Percentiles rank a stretch among this genome's conserved stretches.
phyloP scores from a whole-genome alignment of 73 alveolate species.

The Uronychia binucleata region DNA sequence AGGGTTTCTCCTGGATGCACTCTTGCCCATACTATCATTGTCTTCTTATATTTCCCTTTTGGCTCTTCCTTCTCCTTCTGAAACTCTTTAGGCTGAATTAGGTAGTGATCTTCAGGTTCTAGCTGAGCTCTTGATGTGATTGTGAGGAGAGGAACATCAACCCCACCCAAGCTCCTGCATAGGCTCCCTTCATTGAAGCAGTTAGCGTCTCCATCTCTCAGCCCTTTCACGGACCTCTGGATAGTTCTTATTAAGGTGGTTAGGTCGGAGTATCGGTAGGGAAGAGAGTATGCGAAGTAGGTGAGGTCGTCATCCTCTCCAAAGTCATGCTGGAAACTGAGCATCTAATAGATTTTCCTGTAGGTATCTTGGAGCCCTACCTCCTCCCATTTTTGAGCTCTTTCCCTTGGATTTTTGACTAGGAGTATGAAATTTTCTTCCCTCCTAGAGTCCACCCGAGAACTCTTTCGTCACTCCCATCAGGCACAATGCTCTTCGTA shows the following conservation, averaged over 20 bases:
- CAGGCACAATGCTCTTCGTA: not conserved
- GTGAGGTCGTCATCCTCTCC: constrained; percentile 12
- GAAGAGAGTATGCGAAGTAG: constrained; percentile 23
- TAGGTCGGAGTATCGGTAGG: constrained; percentile 47
- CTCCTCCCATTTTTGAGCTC: not conserved
- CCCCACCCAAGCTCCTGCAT: constrained; percentile 56
- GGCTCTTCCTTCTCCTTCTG: constrained; percentile 8
- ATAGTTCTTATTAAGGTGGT: constrained; percentile 14
- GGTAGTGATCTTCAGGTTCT: constrained; percentile 17
- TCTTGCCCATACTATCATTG: constrained; percentile 71
- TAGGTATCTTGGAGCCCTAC: not conserved
- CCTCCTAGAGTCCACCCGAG: not conserved
- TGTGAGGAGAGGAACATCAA: constrained; percentile 60
- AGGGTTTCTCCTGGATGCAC: constrained; percentile 93
- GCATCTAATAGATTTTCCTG: not conserved
- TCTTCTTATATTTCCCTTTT: constrained; percentile 38
- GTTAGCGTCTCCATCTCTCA: not conserved
- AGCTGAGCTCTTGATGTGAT: constrained; percentile 23
- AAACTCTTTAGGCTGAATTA: constrained; percentile 20
- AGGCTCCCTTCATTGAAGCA: constrained; percentile 13
- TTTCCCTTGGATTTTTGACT: not conserved
- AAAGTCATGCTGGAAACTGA: constrained; percentile 10
- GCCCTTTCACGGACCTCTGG: not conserved
- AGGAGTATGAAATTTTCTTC: not conserved
- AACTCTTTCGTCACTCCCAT: constrained; percentile 14